A percentile compares a stretch with the other conserved stretches of the same genome.
Conservation (phyloP, 495 filamentous ascomycete species). For the Aspergillus coremiiformis region DNA sequence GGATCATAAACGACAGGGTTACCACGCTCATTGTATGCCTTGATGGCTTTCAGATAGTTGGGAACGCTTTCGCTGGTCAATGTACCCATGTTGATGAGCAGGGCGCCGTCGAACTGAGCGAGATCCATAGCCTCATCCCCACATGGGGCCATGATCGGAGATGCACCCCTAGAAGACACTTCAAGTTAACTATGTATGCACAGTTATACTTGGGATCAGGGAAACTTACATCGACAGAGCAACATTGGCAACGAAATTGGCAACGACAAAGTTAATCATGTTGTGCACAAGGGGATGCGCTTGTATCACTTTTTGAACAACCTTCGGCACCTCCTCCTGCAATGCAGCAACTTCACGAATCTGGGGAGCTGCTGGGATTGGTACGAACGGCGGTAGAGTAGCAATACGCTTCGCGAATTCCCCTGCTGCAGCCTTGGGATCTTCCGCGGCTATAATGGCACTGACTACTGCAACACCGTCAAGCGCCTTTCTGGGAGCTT, state of each 20-base stretch:
- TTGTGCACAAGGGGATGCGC: conserved; percentile 79
- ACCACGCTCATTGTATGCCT: conserved; percentile 68
- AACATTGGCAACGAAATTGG: conserved; percentile 89
- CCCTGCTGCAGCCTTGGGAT: conserved; percentile 54
- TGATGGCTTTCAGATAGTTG: conserved; percentile 60
- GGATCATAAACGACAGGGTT: conserved; percentile 82
- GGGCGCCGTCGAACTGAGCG: conserved; percentile 52
- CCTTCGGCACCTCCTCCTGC: conserved; percentile 39
- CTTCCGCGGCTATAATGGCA: conserved; percentile 68
- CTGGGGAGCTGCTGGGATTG: conserved; percentile 11
- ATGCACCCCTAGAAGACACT: conserved; percentile 52
- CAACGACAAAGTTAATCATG: conserved; percentile 92
- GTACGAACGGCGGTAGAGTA: conserved; percentile 42
- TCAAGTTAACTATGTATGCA: background rate
- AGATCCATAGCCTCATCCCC: conserved; percentile 77
- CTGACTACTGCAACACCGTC: conserved; percentile 86
- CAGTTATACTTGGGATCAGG: too few relatives aligned
- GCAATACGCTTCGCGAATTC: conserved; percentile 47
- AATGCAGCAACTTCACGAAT: conserved; percentile 32
- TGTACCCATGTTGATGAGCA: conserved; percentile 95
- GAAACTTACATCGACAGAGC: conserved; percentile 59
- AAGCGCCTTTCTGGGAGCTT: conserved; percentile 43
- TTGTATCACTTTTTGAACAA: conserved; percentile 52
- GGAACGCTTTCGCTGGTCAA: conserved; percentile 61
- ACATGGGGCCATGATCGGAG: conserved; percentile 90